Conservation (phyloP, 208 protist species). For the Lotmaria passim region DNA sequence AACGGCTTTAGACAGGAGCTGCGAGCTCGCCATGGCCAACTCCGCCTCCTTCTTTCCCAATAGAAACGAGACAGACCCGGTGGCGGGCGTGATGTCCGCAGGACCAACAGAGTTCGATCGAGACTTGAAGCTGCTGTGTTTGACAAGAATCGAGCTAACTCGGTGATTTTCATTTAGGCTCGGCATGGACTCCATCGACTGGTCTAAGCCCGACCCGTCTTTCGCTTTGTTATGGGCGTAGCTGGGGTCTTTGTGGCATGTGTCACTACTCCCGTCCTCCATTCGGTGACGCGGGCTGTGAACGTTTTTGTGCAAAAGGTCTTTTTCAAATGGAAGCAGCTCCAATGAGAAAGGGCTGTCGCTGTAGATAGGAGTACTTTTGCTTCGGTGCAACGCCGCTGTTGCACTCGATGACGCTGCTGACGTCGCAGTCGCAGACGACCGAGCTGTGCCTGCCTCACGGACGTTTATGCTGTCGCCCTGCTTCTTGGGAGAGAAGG, state of each 20-base stretch:
- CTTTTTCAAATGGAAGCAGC: too few species aligned
- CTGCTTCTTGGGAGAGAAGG: too few species aligned
- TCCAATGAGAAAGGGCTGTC: too few species aligned
- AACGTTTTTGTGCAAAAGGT: too few species aligned
- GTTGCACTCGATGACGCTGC: neutral
- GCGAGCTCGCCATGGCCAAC: constrained; percentile 24
- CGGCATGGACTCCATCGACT: neutral
- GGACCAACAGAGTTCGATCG: constrained; percentile 3
- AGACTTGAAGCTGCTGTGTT: constrained; percentile 24
- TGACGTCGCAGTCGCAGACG: too few species aligned
- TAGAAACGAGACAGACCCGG: constrained; percentile 27
- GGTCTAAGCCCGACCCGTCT: neutral
- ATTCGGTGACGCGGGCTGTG: too few species aligned
- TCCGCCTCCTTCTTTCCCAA: constrained; percentile 25
- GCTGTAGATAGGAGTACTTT: too few species aligned
- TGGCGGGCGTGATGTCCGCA: neutral
- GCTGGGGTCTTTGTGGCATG: neutral
- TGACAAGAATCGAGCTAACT: constrained; percentile 25
- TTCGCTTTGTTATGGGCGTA: neutral
- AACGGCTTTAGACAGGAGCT: constrained; percentile 23
- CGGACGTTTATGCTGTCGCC: too few species aligned
- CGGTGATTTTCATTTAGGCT: neutral
- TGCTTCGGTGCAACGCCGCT: too few species aligned
- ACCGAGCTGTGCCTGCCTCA: too few species aligned
- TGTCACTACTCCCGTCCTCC: too few species aligned